These are phyloP conservation scores for Penicillium thymicola DNA, from an alignment of 2,329 filamentous ascomycete genomes.

Conservation along the genomic window DNA sequence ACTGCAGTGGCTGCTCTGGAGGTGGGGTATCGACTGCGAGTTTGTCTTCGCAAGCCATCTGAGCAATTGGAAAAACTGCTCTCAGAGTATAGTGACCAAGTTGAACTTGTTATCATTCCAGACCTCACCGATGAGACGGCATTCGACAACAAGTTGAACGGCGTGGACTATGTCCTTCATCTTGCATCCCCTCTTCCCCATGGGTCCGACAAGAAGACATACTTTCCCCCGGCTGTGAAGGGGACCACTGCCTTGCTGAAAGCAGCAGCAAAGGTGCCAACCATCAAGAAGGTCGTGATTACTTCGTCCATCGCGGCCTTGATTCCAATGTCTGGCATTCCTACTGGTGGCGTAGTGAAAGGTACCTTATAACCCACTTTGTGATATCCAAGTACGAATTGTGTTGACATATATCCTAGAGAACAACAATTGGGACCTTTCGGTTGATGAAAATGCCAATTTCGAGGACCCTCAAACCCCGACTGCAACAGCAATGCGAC, in stretches of 20 bases:
- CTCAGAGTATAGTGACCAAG: constrained; percentile 7
- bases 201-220: constrained; percentile 15
- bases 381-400: neutral
- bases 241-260: constrained; percentile 19
- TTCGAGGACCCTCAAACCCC: constrained; percentile 12
- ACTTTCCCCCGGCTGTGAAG: constrained; percentile 24
- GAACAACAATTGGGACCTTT: constrained; percentile 23
- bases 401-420: constrained; percentile 9
- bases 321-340: constrained; percentile 17
- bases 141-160: constrained; percentile 18
- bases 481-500: constrained; percentile 12
- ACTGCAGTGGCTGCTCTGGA: constrained; percentile 20
- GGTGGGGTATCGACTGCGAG: constrained; percentile 20
- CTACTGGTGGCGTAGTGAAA: constrained; percentile 18
- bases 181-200: constrained; percentile 24
- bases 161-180: constrained; percentile 25
- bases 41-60: constrained; percentile 18
- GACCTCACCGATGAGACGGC: constrained; percentile 18
- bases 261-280: constrained; percentile 15
- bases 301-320: constrained; percentile 22
- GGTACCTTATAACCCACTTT: constrained; percentile 3
- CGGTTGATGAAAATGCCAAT: constrained; percentile 13
- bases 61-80: constrained; percentile 13
- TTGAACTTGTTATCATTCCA: constrained; percentile 21
- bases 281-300: constrained; percentile 25